phyloP scores from a whole-genome alignment of 768 basidiomycete species.

The Suillus fuscotomentosus region DNA sequence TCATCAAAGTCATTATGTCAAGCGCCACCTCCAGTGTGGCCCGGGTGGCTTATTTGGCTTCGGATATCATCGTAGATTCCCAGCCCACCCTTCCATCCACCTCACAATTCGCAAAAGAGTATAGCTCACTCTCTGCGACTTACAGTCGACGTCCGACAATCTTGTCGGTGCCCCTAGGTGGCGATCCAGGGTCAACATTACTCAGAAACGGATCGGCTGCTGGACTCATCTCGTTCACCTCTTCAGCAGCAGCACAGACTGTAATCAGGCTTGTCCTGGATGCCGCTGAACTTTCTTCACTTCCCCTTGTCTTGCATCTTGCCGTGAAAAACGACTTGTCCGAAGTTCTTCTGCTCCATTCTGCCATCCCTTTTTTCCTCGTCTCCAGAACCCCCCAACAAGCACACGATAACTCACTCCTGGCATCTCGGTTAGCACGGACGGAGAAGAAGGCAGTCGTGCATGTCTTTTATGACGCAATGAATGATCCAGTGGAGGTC shows the following conservation, averaged over 20 bases:
- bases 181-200: constrained; percentile 60
- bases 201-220: constrained; percentile 41
- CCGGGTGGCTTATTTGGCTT: constrained; percentile 69
- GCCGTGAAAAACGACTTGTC: constrained; percentile 66
- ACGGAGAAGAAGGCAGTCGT: constrained; percentile 74
- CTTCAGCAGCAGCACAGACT: constrained; percentile 48
- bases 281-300: constrained; percentile 62
- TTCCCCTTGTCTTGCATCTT: constrained; percentile 71
- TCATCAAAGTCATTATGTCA: constrained; percentile 20
- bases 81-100: constrained; percentile 39
- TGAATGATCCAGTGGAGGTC: constrained; percentile 43
- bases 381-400: constrained; percentile 76
- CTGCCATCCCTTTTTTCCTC: constrained; percentile 79
- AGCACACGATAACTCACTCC: constrained; percentile 86
- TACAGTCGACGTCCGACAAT: constrained; percentile 41
- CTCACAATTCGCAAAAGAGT: constrained; percentile 39
- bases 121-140: constrained; percentile 30
- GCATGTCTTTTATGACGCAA: constrained; percentile 69
- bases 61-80: constrained; percentile 64
- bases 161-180: constrained; percentile 57
- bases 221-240: constrained; percentile 60
- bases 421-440: constrained; percentile 79
- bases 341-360: constrained; percentile 71
- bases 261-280: constrained; percentile 63
- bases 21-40: constrained; percentile 44